Evolutionary conservation across 345 rosid genomes (phyloP), one percentile per base, ranked within the genome.

Genomic region (Bretschneidera sinensis): DNA sequence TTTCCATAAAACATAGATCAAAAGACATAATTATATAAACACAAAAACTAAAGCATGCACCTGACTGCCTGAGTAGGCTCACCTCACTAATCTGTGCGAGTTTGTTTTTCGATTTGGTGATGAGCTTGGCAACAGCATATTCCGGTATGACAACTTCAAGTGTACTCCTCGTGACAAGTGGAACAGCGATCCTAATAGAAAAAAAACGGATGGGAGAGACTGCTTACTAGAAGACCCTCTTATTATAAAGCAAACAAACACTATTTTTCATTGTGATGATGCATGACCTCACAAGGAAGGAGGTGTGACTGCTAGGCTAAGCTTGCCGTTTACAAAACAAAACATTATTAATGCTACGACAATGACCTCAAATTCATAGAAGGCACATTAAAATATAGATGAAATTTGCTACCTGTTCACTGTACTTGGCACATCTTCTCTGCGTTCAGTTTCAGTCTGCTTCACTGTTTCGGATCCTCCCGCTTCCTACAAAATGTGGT

Each of bases 31-130:
- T 21, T 25, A n/a, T n/a, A 18, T 61, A 11, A 51, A 53, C 28
- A 18, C 31, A 22, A 21, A 45, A 8, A 56, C 24, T 43, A 24
- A 47, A 22, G 17, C 21, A 28, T 24, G 24, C n/a, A 10, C 57
- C 45, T 25, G 28, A 48, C 20, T 11, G 39, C 28, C 15, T 25
- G 47, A 55, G 21, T n/a, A 52, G 19, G 58, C 73, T 79, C 51
- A 86, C 99, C 97, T 95, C 96, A 51, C 99, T 91, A 62, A 95
- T 84, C 75, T 87, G 98, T 28, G 84, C 79, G 64, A 95, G 97
- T 81, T 86, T 86, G 81, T 77, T 91, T 80, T 79, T 85, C 3
- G 99, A 91, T 74, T 91, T 95, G 21, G 89, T 76, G 50, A 91
- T 71, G 24, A 95, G 96, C 85, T 91, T 91, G 51, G 95, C 85